Conservation (phyloP, 2,329 filamentous ascomycete species). For the Aspergillus spinulosporus region DNA sequence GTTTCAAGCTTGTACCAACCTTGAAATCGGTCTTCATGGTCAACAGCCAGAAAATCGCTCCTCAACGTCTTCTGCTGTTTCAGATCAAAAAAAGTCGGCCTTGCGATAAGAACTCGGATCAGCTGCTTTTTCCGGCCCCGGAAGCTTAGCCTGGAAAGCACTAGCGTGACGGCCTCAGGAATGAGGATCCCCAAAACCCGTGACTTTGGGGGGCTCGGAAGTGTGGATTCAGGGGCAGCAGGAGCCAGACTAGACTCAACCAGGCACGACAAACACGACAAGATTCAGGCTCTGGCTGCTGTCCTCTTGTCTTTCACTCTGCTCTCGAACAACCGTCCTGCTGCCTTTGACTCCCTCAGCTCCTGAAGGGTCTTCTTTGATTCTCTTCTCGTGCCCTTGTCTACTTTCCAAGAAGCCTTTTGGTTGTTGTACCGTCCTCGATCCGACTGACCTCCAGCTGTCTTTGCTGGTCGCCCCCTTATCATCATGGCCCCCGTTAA, state of each 20-base stretch:
- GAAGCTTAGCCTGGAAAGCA: slow-evolving; percentile 25
- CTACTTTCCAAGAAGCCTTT: not conserved
- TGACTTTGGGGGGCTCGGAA: slow-evolving; percentile 11
- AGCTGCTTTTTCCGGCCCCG: slow-evolving; percentile 30
- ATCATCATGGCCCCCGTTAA: slow-evolving; percentile 55
- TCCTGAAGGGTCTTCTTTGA: slow-evolving; percentile 6
- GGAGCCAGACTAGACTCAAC: slow-evolving; percentile 21
- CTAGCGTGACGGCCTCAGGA: slow-evolving; percentile 28
- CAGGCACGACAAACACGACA: slow-evolving; percentile 14
- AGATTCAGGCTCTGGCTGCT: slow-evolving; percentile 13
- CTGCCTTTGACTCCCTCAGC: slow-evolving; percentile 1
- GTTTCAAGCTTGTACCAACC: slow-evolving; percentile 51
- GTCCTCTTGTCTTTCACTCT: slow-evolving; percentile 7
- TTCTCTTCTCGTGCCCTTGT: not conserved
- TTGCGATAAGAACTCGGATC: slow-evolving; percentile 30
- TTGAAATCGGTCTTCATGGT: slow-evolving; percentile 99
- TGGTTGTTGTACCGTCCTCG: slow-evolving; percentile 18
- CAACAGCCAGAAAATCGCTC: slow-evolving; percentile 20
- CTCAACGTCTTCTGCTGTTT: slow-evolving; percentile 14
- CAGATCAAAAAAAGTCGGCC: slow-evolving; percentile 23
- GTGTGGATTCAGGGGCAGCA: slow-evolving; percentile 37
- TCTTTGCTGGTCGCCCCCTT: slow-evolving; percentile 21
- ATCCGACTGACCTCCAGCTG: slow-evolving; percentile 18
- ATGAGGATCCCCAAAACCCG: slow-evolving; percentile 4
- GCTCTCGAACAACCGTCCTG: slow-evolving; percentile 4